Percentiles rank a stretch among this genome's conserved stretches.
Conservation (phyloP, 352 stramenopile genomes). For the Globisporangium apiculatum region DNA sequence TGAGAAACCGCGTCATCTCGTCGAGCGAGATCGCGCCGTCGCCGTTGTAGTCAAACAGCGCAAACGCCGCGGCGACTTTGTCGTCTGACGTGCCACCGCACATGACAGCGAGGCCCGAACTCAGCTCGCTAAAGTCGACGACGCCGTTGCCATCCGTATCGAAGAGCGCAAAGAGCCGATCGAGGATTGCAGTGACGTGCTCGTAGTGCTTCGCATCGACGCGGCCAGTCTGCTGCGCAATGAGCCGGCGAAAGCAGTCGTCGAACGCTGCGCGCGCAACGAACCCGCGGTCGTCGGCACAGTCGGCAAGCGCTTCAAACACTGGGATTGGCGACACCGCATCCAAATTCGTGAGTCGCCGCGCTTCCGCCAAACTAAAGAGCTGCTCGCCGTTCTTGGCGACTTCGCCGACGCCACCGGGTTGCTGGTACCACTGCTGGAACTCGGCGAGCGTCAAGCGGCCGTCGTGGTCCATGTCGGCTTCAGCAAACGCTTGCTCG, state of each 20-base stretch:
- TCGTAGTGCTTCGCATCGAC: constrained; percentile 49
- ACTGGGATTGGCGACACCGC: constrained; percentile 69
- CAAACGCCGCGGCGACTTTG: constrained; percentile 67
- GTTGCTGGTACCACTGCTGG: constrained; percentile 76
- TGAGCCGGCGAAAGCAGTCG: constrained; percentile 71
- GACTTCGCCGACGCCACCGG: constrained; percentile 61
- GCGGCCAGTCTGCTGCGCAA: constrained; percentile 23
- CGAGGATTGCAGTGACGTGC: constrained; percentile 64
- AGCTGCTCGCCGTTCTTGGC: constrained; percentile 75
- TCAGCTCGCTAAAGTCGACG: constrained; percentile 78
- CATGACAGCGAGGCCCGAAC: constrained; percentile 80
- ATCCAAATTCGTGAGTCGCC: constrained; percentile 71
- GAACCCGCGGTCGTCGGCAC: constrained; percentile 59
- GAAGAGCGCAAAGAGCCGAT: constrained; percentile 77
- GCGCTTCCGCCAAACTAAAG: constrained; percentile 64
- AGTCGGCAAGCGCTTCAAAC: constrained; percentile 67
- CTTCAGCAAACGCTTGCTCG: constrained; percentile 68
- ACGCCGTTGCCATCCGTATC: constrained; percentile 81
- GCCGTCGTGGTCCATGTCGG: constrained; percentile 63
- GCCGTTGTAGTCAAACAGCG: constrained; percentile 82
- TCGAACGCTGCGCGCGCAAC: constrained; percentile 71
- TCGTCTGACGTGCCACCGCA: constrained; percentile 77
- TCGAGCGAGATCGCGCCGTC: constrained; percentile 80
- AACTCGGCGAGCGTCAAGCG: constrained; percentile 82
- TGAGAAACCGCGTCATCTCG: constrained; percentile 84